Base-by-base conservation (phyloP, 352 stramenopile species). In the Pythium apleroticum region DNA sequence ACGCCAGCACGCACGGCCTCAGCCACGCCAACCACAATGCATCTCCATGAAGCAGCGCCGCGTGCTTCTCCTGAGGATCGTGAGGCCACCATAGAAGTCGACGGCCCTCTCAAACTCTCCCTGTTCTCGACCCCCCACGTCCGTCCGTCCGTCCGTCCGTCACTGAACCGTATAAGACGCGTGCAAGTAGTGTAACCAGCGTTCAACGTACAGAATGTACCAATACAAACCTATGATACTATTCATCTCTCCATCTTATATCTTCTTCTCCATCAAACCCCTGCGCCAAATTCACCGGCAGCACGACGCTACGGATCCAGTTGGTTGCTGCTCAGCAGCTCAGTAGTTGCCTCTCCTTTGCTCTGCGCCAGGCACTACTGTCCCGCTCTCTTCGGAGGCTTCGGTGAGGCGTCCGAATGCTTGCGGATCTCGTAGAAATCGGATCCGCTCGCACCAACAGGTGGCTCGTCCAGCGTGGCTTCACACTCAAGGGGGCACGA, bases 1-100 rank as follows among this genome's bases (percentile, higher is more conserved):
- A 68, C 43, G 54, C 54, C 19, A 68, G 45, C 61, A 30, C 61
- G 7, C 60, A 59, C 22, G 37, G 49, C n/a, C 48, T 22, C 25
- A 53, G 35, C 58, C 56, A 30, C 24, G 25, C 43, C 43, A 28
- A 33, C 35, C 45, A 57, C 33, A 43, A 27, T 20, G 48, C 58
- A 15, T 65, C 58, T 14, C n/a, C 58, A 50, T 50, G 43, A 41
- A 19, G 19, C 35, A 41, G 10, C 35, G 35, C 19, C 1, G 11
- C 35, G 35, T 41, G 35, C 35, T 41, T 41, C 35, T 19, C 10
- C 43, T 50, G 43, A 59, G 41, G 41, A 48, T 28, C 52, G 52
- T 43, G 52, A 33, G 52, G 15, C 52, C 30, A 43, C 22, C 30
- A 59, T 59, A 59, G 52, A 59, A 5, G 31, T 27, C 52, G 52